phyloP scores from a whole-genome alignment of 805 yeast species.

The Metschnikowia continentalis region DNA sequence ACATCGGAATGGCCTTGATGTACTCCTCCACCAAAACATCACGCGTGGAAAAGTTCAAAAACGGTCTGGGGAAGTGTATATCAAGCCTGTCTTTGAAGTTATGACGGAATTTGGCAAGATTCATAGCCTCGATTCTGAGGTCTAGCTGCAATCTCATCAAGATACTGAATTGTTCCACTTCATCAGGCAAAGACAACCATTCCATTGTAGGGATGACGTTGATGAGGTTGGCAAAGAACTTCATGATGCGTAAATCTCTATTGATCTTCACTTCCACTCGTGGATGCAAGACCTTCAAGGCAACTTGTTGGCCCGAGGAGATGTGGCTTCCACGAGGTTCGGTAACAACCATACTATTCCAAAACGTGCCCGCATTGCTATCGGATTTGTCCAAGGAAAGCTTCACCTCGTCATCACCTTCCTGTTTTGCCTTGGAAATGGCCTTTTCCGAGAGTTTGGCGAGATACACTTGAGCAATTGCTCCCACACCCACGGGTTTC shows the following conservation, averaged over 20 bases:
- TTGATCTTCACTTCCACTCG: slow-evolving; percentile 64
- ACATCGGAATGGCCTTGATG: slow-evolving; percentile 80
- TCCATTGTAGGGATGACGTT: slow-evolving; percentile 89
- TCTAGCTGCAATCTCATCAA: slow-evolving; percentile 90
- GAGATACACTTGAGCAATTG: slow-evolving; percentile 92
- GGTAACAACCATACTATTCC: slow-evolving; percentile 34
- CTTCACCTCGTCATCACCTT: slow-evolving; percentile 19
- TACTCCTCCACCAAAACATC: slow-evolving; percentile 82
- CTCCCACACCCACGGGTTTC: slow-evolving; percentile 91
- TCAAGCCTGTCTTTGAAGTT: slow-evolving; percentile 59
- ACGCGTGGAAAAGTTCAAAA: slow-evolving; percentile 57
- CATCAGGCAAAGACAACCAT: slow-evolving; percentile 94
- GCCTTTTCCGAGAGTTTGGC: slow-evolving; percentile 57
- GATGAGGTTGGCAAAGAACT: slow-evolving; percentile 65
- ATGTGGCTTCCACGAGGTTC: slow-evolving; percentile 27
- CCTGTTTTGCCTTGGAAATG: slow-evolving; percentile 32
- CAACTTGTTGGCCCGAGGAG: slow-evolving; percentile 57
- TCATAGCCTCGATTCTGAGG: slow-evolving; percentile 82
- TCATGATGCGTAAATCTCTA: slow-evolving; percentile 83
- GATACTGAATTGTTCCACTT: slow-evolving; percentile 80
- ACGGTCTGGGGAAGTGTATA: slow-evolving; percentile 79
- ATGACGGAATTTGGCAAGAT: slow-evolving; percentile 64
- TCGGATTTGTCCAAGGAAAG: slow-evolving; percentile 12
- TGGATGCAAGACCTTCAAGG: slow-evolving; percentile 92
- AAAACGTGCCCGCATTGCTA: slow-evolving; percentile 16